Base-by-base conservation (phyloP, 1,139 yeast species). In the Candida sanyaensis region DNA sequence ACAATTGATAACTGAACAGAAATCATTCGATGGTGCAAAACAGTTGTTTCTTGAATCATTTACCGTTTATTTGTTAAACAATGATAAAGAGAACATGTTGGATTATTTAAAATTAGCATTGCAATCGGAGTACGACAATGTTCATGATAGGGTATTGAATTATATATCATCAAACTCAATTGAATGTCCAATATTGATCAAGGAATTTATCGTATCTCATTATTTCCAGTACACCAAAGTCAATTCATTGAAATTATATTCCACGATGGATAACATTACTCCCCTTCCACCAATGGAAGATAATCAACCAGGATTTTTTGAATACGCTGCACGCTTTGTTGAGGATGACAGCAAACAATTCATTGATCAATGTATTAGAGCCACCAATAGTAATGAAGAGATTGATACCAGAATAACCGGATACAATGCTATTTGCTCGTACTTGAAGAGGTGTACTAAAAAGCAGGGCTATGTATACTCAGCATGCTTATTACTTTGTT, bases 301-400 rank as follows among this genome's bases (percentile, higher is more conserved):
- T 75, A 40, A 66, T 81, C 9, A 70, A 45, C 66, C 78, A 28
- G 68, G 79, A 2, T 71, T 81, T 0, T 58, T 83, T 21, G 81
- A 80, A 55, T 68, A 78, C 0, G 57, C 82, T 11, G 86, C 88
- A 0, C 63, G 75, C 0, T 63, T 76, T 32, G 38, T 44, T 10
- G 37, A 36, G 2, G 29, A 23, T 34, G 21, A 37, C 5, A 27
- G 34, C 17, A 43, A 41, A 32, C 33, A 30, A 13, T 39, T 34
- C 24, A 33, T 33, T 12, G 21, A 37, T 17, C 36, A 27, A 33
- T 40, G 43, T 27, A 24, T 46, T 13, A n/a, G n/a, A 6, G n/a
- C 12, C 6, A 38, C 45, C 0, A 17, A 37, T n/a, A 41, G 36
- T 5, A 34, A 26, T 4, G 37, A 47, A 12, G 49, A 47, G 21